Percentiles rank a stretch among this genome's conserved stretches.
Evolutionary conservation across 83 land plant genomes (phyloP).

Genomic region (Isoetes engelmannii): DNA sequence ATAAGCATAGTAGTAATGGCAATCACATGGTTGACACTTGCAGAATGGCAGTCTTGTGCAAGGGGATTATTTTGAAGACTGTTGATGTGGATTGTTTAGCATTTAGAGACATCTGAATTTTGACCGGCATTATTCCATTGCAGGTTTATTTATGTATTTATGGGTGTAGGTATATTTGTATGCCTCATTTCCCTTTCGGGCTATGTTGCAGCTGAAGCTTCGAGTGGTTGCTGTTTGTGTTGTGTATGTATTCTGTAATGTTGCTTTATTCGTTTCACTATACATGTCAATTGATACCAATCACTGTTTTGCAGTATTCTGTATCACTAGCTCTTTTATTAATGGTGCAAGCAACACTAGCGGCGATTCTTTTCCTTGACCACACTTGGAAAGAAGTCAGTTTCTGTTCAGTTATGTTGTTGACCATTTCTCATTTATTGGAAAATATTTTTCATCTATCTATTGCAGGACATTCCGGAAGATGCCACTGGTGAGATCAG

Average conservation of each 20-base stretch:
- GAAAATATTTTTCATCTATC: neutral
- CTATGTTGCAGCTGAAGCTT: slow-evolving; percentile 5
- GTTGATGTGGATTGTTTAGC: neutral
- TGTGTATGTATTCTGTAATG: no score
- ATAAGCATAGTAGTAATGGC: neutral
- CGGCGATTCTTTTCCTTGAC: neutral
- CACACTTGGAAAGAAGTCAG: neutral
- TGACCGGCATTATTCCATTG: neutral
- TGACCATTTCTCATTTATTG: neutral
- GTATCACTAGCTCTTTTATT: neutral
- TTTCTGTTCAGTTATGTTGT: neutral
- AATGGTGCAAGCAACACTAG: slow-evolving; percentile 5
- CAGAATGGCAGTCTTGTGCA: no score
- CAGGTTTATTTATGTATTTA: slow-evolving; percentile 5
- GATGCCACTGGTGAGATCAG: neutral
- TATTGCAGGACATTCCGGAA: slow-evolving; percentile 3
- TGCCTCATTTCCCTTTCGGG: slow-evolving; percentile 1
- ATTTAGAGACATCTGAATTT: neutral
- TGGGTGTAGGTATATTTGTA: slow-evolving; percentile 9
- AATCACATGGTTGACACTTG: neutral
- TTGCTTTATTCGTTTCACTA: neutral
- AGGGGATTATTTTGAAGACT: neutral
- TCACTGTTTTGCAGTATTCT: slow-evolving; percentile 3
- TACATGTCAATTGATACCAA: neutral
- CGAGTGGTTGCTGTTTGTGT: slow-evolving; percentile 9